These are phyloP conservation scores for Trichophyton schoenleinii DNA, from an alignment of 2,329 filamentous ascomycete genomes.

Conservation along the genomic window DNA sequence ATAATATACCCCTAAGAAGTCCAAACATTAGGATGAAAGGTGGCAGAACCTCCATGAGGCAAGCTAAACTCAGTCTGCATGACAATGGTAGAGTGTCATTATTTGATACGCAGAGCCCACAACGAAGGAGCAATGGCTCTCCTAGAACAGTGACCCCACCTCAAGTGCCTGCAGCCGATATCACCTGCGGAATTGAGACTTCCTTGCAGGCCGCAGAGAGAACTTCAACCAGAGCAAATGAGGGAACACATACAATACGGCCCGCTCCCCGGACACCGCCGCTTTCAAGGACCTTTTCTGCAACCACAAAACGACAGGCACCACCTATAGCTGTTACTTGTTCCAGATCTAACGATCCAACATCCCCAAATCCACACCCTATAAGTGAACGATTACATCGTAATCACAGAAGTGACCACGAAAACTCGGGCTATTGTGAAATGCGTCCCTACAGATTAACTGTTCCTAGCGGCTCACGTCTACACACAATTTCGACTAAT, in stretches of 20 bases:
- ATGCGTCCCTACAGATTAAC: not conserved
- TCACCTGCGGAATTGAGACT: not conserved
- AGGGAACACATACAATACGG: not conserved
- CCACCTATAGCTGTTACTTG: no score
- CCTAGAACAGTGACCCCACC: not conserved
- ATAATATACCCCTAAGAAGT: not conserved
- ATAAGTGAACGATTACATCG: not conserved
- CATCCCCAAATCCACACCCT: not conserved
- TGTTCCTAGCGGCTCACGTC: no score
- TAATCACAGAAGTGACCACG: not conserved
- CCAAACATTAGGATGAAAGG: not conserved
- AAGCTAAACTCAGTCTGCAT: not conserved
- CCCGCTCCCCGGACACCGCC: not conserved
- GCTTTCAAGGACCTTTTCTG: not conserved
- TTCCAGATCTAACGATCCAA: not conserved
- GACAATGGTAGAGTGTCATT: not conserved
- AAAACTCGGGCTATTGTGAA: not conserved
- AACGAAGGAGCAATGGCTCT: not conserved
- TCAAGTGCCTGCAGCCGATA: not conserved
- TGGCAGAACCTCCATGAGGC: not conserved
- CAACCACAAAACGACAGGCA: not conserved
- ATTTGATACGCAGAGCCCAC: not conserved
- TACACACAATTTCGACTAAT: no score
- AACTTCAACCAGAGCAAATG: not conserved
- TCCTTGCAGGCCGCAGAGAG: not conserved